Conservation (phyloP, 768 basidiomycete genomes). For the Kwoniella europaea region DNA sequence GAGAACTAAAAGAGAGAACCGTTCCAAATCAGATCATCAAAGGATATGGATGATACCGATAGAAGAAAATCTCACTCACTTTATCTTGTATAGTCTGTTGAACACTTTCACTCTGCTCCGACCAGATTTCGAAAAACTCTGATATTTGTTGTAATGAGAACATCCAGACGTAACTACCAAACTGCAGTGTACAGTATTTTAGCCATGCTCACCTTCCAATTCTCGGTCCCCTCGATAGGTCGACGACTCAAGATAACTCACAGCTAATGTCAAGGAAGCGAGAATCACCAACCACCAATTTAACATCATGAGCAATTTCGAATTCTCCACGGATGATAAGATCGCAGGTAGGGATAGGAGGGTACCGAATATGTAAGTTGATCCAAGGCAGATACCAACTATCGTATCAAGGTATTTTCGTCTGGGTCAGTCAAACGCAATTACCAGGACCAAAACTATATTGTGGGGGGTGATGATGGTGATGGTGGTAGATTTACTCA, state of each 20-base stretch:
- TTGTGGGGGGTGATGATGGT: constrained; percentile 25
- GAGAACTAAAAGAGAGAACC: constrained; percentile 62
- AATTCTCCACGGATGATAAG: constrained; percentile 4
- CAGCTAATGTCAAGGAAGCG: constrained; percentile 10
- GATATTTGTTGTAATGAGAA: constrained; percentile 73
- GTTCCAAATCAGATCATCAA: no score
- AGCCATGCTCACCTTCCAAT: not conserved
- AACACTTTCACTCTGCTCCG: constrained; percentile 56
- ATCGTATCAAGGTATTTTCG: not conserved
- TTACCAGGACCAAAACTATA: not conserved
- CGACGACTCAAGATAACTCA: not conserved
- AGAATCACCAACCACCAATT: constrained; percentile 10
- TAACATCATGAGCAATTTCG: not conserved
- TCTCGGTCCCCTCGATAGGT: not conserved
- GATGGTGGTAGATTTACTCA: constrained; percentile 61
- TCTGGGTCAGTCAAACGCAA: not conserved
- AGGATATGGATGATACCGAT: no score
- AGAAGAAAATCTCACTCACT: constrained; percentile 60
- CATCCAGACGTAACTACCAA: constrained; percentile 81
- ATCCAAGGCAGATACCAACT: constrained; percentile 13
- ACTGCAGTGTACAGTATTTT: constrained; percentile 10
- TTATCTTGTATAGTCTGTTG: constrained; percentile 72
- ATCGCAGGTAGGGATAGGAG: constrained; percentile 10
- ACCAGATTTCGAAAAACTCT: constrained; percentile 70
- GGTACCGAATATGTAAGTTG: constrained; percentile 7